Evolutionary conservation across 2,329 filamentous ascomycete genomes (phyloP), one percentile per base, ranked within the genome.

Genomic region (Colletotrichum magnum): DNA sequence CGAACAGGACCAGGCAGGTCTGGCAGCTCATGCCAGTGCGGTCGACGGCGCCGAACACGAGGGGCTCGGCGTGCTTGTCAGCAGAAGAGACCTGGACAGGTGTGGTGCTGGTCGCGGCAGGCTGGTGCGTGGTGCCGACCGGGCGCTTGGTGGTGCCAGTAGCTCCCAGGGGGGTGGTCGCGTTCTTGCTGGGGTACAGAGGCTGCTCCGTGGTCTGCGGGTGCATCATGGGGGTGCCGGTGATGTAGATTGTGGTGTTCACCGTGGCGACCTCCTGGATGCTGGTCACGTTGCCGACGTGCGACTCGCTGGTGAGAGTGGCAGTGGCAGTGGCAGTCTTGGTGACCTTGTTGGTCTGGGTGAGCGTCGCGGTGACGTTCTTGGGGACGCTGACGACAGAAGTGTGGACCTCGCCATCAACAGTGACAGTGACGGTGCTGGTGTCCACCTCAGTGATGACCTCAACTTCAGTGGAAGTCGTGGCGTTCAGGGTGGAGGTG

Each of bases 1-100:
- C 67, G 60, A 82, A 72, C 77, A 84, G 77, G 71, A 82, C 72
- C 45, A 76, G 72, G 69, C 78, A 80, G 48, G 77, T 75, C 28
- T 64, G 64, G 67, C 67, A 66, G 51, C 82, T 73, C 63, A 78
- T 77, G 68, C 78, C 75, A 21, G 74, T 75, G 66, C 75, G 74
- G 58, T 74, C 79, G 64, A 72, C 72, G 26, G 71, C 71, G 5
- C 75, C 76, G 65, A 76, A 77, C 39, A 72, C 53, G n/a, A 60
- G 15, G 41, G 76, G 78, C 65, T 77, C 74, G 2, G 76, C 74
- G 67, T 76, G 76, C 75, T 79, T 80, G 65, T 71, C 75, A 4
- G 75, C 77, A 32, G 74, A 76, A 28, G 80, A 82, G 56, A 77
- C 72, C 56, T 78, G 70, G 60, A 79, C 68, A 36, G 77, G 74